These are phyloP conservation scores for Colletotrichum trifolii DNA, from an alignment of 2,329 filamentous ascomycete genomes.

Conservation along the genomic window DNA sequence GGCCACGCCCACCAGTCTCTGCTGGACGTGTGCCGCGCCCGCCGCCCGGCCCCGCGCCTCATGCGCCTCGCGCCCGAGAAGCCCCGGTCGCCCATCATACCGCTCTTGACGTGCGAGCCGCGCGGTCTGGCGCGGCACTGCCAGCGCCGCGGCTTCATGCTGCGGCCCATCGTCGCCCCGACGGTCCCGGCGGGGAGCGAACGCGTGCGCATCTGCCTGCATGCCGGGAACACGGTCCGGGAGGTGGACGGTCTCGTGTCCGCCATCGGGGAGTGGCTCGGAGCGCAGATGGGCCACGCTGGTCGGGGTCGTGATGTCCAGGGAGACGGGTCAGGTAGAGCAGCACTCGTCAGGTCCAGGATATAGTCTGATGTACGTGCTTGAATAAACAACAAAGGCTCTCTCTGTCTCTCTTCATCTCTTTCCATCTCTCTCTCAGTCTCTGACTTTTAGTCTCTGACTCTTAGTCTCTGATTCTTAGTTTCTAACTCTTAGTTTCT, in stretches of 20 bases:
- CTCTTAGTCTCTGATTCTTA: too few relatives aligned
- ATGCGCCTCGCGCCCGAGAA: slow-evolving; percentile 47
- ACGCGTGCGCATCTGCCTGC: slow-evolving; percentile 74
- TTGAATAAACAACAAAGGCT: too few relatives aligned
- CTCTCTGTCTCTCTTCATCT: too few relatives aligned
- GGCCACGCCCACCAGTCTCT: slow-evolving; percentile 57
- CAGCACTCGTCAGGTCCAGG: background rate
- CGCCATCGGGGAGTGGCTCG: slow-evolving; percentile 60
- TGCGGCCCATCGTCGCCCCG: slow-evolving; percentile 74
- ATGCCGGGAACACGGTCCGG: slow-evolving; percentile 70
- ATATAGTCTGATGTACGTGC: too few relatives aligned
- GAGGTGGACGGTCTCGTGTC: slow-evolving; percentile 66
- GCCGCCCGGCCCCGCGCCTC: slow-evolving; percentile 39
- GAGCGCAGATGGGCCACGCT: slow-evolving; percentile 2
- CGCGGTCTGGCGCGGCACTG: slow-evolving; percentile 69
- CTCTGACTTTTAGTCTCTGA: too few relatives aligned
- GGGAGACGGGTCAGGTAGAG: background rate
- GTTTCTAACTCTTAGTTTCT: too few relatives aligned
- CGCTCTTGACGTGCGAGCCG: slow-evolving; percentile 68
- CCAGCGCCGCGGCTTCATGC: slow-evolving; percentile 67
- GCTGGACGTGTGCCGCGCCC: slow-evolving; percentile 44
- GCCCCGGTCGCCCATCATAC: slow-evolving; percentile 72
- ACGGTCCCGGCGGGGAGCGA: slow-evolving; percentile 74
- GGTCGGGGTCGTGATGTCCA: background rate
- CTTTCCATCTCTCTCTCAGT: too few relatives aligned